A percentile compares a stretch with the other conserved stretches of the same genome.
These are phyloP conservation scores for Botrytis medusae DNA, from an alignment of 2,329 filamentous ascomycete species.

Conservation along the genomic window DNA sequence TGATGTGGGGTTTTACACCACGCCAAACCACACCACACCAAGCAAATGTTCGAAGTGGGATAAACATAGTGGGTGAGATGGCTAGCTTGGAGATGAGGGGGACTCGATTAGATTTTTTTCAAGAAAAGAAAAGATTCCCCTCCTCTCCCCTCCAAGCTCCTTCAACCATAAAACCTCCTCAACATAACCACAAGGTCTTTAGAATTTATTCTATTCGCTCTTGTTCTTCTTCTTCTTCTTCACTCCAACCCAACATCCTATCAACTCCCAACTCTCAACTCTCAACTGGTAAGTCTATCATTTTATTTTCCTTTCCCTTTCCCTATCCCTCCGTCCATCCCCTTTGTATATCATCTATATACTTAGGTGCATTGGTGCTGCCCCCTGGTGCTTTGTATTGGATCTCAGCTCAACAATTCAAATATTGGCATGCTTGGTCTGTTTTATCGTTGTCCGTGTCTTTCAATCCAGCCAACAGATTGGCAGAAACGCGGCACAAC, in stretches of 20 bases:
- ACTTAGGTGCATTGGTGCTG: not conserved
- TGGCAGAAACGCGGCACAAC: not conserved
- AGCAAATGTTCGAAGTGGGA: not conserved
- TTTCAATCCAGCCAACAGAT: not conserved
- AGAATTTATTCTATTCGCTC: not conserved
- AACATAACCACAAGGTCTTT: slow-evolving; percentile 4
- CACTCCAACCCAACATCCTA: not conserved
- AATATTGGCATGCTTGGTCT: slow-evolving; percentile 4
- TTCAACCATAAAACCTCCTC: not conserved
- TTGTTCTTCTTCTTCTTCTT: not conserved
- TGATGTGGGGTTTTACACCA: not conserved
- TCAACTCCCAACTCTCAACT: not conserved
- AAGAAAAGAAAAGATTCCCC: not conserved
- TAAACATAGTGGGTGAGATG: not conserved
- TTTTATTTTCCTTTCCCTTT: not conserved
- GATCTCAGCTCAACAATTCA: slow-evolving; percentile 6
- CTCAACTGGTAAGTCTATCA: not conserved
- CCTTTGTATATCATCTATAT: not conserved
- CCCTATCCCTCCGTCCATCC: too few relatives aligned
- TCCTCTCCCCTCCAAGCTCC: not conserved
- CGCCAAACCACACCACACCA: not conserved
- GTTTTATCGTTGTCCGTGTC: slow-evolving; percentile 14
- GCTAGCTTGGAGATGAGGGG: not conserved
- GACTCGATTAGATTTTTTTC: not conserved
- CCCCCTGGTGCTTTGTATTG: not conserved